Evolutionary conservation across 2,329 filamentous ascomycete genomes (phyloP), one percentile per base, ranked within the genome.

Genomic region (Apiospora kogelbergensis): DNA sequence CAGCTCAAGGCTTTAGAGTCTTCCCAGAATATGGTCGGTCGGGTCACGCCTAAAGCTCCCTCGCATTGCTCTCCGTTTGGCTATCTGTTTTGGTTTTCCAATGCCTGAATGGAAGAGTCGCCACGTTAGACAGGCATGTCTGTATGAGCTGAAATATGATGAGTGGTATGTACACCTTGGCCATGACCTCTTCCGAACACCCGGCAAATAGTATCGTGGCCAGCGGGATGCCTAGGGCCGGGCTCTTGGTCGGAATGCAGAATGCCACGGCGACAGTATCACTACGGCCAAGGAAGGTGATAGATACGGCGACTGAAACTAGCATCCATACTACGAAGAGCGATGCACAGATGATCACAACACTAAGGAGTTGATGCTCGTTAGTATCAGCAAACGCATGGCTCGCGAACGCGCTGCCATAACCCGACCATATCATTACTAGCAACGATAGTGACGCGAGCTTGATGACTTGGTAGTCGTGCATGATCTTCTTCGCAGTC

Each of bases 381-480:
- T 45, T n/a, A 17, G 46, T 13, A 22, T 44, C 45, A 9, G 44
- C 7, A 1, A 66, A 66, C 44, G 65, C 42, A 6, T 46, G 24
- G n/a, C 30, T 46, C 6, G 65, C 44, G 65, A 66, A 53, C 4
- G 65, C 65, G 44, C 65, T 66, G 22, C 53, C 65, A 20, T 66
- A 66, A 15, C 41, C 65, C 4, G 65, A 66, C 65, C 65, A 66
- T n/a, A 53, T 22, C 17, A 66, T 20, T 9, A 48, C 44, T 20
- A 66, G 42, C 10, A 53, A 24, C 2, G 65, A 46, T 9, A 66
- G 3, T 22, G 65, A 11, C 30, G 26, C 65, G 6, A 53, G 33
- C 15, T 41, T 41, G 42, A 37, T 22, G 17, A 26, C 2, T 3
- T 48, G 30, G 42, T 46, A 66, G 44, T 53, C 65, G 30, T 53